Percentiles rank a stretch among this genome's conserved stretches.
Conservation (phyloP, 1,284 basidiomycete genomes). For the Neonothopanus nambi region DNA sequence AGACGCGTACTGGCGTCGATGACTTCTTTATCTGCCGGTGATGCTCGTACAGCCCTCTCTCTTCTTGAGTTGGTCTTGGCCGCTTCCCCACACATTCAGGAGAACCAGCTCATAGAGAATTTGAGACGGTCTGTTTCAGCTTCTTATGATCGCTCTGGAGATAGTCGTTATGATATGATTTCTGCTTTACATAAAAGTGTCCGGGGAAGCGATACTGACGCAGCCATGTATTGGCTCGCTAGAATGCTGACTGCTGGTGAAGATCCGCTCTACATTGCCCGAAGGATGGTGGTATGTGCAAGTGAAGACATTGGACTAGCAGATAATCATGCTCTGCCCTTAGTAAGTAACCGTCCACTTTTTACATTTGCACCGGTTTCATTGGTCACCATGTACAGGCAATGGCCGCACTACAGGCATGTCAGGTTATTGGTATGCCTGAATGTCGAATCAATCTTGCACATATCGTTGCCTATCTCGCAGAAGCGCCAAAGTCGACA, state of each 20-base stretch:
- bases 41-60: constrained; percentile 70
- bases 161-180: constrained; percentile 85
- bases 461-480: constrained; percentile 80
- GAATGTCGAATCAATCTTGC: constrained; percentile 79
- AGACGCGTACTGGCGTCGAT: constrained; percentile 50
- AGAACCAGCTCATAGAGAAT: constrained; percentile 46
- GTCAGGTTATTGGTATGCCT: constrained; percentile 84
- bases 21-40: constrained; percentile 60
- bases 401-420: constrained; percentile 77
- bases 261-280: constrained; percentile 84
- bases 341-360: constrained; percentile 43
- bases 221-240: constrained; percentile 89
- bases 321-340: constrained; percentile 68
- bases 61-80: constrained; percentile 63
- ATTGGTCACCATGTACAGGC: constrained; percentile 46
- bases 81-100: constrained; percentile 37
- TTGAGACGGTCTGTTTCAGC: constrained; percentile 58
- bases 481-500: constrained; percentile 84
- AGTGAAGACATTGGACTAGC: constrained; percentile 88
- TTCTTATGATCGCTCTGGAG: constrained; percentile 75
- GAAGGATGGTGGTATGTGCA: constrained; percentile 81
- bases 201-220: constrained; percentile 76
- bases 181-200: constrained; percentile 87
- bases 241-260: constrained; percentile 85
- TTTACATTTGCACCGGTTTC: neutral